Evolutionary conservation across 345 rosid genomes (phyloP).

Genomic region (Boechera retrofracta): DNA sequence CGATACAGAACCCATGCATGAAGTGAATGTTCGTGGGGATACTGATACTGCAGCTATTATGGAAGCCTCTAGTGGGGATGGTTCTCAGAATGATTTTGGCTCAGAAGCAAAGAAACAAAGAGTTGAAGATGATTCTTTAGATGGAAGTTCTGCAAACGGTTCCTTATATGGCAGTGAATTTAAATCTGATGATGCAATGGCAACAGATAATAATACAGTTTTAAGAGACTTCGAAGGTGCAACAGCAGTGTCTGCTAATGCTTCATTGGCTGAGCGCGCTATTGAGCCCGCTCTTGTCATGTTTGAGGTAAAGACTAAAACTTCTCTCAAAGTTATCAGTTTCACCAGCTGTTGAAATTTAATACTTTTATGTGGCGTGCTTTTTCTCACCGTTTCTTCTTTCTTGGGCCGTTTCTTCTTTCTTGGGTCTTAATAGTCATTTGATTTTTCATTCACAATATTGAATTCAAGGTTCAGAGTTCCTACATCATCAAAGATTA

Average conservation of each 20-base stretch:
- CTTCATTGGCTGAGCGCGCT: constrained; percentile 79
- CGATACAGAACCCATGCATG: constrained; percentile 57
- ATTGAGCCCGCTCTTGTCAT: constrained; percentile 95
- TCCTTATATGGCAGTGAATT: constrained; percentile 53
- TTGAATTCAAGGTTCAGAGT: constrained; percentile 24
- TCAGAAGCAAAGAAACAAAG: constrained; percentile 68
- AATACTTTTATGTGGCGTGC: not conserved
- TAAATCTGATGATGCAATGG: constrained; percentile 56
- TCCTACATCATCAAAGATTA: constrained; percentile 23
- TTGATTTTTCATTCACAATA: not conserved
- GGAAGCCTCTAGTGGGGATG: constrained; percentile 61
- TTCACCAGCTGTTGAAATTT: not conserved
- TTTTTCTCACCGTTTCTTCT: constrained; percentile 8
- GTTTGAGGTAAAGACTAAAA: constrained; percentile 74
- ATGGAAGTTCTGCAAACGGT: constrained; percentile 53
- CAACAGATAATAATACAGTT: constrained; percentile 49
- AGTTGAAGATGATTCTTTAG: constrained; percentile 59
- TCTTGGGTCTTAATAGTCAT: constrained; percentile 14
- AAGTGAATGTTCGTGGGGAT: constrained; percentile 53
- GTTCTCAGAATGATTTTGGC: constrained; percentile 60
- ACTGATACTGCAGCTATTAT: constrained; percentile 57
- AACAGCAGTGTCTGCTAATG: constrained; percentile 58
- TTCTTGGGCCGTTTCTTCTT: constrained; percentile 12
- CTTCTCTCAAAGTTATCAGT: constrained; percentile 15
- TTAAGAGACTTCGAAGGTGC: constrained; percentile 56